phyloP scores from a whole-genome alignment of 2,329 filamentous ascomycete species.

The Lachnellula cervina region DNA sequence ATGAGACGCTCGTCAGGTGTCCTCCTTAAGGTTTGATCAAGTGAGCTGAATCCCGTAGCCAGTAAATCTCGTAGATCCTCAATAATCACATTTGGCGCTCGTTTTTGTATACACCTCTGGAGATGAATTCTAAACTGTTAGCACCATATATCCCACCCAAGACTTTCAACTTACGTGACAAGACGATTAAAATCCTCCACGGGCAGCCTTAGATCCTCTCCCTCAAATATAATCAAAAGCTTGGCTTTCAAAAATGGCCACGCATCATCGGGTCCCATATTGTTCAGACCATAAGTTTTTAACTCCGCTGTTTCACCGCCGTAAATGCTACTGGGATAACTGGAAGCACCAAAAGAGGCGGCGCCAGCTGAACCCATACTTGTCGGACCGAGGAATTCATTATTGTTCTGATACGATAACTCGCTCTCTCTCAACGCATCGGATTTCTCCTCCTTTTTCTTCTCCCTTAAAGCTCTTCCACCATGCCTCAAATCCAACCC shows the following conservation, averaged over 20 bases:
- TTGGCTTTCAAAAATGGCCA: conserved; percentile 77
- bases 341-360: conserved; percentile 30
- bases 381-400: conserved; percentile 48
- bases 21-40: conserved; percentile 76
- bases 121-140: conserved; percentile 54
- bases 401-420: conserved; percentile 29
- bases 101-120: conserved; percentile 69
- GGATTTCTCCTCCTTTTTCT: conserved; percentile 66
- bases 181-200: conserved; percentile 80
- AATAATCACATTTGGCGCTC: conserved; percentile 64
- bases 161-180: conserved; percentile 46
- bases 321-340: conserved; percentile 37
- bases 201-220: conserved; percentile 72
- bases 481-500: conserved; percentile 75
- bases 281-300: conserved; percentile 59
- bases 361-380: conserved; percentile 44
- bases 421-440: conserved; percentile 32
- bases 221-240: conserved; percentile 73
- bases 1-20: conserved; percentile 86
- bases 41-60: conserved; percentile 74
- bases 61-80: conserved; percentile 74
- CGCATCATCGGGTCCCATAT: conserved; percentile 71
- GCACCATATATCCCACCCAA: conserved; percentile 13
- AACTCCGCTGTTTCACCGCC: conserved; percentile 49
- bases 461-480: conserved; percentile 71